Evolutionary conservation across 2,329 filamentous ascomycete genomes (phyloP).

Genomic region (Cladosporium austrohemisphaericum): DNA sequence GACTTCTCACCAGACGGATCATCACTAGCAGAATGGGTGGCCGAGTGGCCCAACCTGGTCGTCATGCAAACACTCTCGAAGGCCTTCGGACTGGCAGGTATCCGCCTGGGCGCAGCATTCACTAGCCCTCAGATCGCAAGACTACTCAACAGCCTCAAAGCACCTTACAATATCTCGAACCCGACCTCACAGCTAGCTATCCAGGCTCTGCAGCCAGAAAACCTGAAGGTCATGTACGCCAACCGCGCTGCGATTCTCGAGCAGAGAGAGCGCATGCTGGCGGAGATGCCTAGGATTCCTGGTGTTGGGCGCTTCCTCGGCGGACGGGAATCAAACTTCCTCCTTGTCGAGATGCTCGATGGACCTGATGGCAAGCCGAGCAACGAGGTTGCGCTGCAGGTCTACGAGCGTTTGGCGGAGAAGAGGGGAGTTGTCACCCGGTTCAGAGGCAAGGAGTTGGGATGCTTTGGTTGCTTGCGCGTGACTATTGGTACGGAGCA

Average conservation of each 20-base stretch:
- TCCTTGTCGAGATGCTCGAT: conserved; percentile 85
- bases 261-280: conserved; percentile 73
- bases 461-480: conserved; percentile 81
- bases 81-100: conserved; percentile 91
- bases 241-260: conserved; percentile 67
- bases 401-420: conserved; percentile 84
- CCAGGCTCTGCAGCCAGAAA: conserved; percentile 64
- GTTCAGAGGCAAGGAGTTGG: conserved; percentile 88
- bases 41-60: conserved; percentile 89
- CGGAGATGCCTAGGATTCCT: conserved; percentile 67
- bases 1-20: conserved; percentile 80
- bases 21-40: conserved; percentile 86
- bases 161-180: conserved; percentile 91
- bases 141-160: conserved; percentile 87
- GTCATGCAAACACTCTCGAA: conserved; percentile 99
- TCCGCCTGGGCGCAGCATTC: conserved; percentile 84
- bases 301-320: conserved; percentile 80
- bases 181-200: conserved; percentile 79
- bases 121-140: conserved; percentile 68
- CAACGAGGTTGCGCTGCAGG: conserved; percentile 70
- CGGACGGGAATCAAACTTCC: conserved; percentile 78
- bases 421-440: conserved; percentile 84
- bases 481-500: conserved; percentile 88
- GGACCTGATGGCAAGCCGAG: conserved; percentile 64
- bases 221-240: conserved; percentile 67